Evolutionary conservation across 108 stramenopile species (phyloP), one percentile per base, ranked within the genome.

Genomic region (Cylindrotheca closterium): DNA sequence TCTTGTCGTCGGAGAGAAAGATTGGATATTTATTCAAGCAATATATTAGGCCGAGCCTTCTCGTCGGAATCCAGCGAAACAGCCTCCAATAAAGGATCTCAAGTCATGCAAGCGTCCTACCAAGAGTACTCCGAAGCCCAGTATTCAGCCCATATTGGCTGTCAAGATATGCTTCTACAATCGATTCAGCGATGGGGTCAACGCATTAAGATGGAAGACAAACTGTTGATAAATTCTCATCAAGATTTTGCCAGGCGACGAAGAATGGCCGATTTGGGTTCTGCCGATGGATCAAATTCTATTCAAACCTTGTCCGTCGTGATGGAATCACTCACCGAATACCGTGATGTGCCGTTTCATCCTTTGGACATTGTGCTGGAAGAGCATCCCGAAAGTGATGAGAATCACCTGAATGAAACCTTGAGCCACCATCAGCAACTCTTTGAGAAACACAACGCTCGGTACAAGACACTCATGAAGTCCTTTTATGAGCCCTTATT

Each of bases 281-380:
- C 74, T 21, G 74, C 74, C 2, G 74, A 75, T 50, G 74, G 74
- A 8, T 69, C 74, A 8, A 69, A 42, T 47, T 75, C 74, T 29
- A 55, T 75, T 47, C 51, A 26, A 50, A 75, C 74, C 32, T 28
- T 75, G 17, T 19, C 60, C 25, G 55, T 62, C 17, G 60, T 65
- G 24, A 28, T 75, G 23, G 42, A 47, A 19, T 25, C 46, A 7
- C 53, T 75, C 17, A 51, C 47, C 23, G 29, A 55, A 30, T 30
- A 62, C 23, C 29, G 10, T 5, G 15, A 30, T 15, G 7, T 15
- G 4, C 28, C 3, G 29, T 15, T 56, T 12, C 67, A 60, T 22
- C n/a, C n/a, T n/a, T 27, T 75, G 0, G 59, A 69, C 30, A 50
- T 75, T 30, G 63, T 65, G 12, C 69, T 75, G 33, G 74, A 75